These are phyloP conservation scores for Trichophyton equinum DNA, from an alignment of 2,329 filamentous ascomycete species.

Conservation along the genomic window DNA sequence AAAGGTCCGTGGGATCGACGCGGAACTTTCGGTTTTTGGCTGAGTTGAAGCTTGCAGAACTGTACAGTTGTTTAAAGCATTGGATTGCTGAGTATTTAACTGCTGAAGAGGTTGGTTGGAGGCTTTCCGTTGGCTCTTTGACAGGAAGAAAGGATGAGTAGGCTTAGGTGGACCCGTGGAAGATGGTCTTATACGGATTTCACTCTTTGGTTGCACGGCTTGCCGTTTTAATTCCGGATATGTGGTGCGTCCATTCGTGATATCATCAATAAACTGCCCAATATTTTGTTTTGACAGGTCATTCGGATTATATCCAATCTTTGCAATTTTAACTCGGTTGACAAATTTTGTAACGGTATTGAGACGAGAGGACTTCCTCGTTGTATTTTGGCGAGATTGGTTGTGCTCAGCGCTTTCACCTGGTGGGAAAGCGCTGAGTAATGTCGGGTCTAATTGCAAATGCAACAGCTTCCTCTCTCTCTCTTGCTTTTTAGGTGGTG, in stretches of 20 bases:
- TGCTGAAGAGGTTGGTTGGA: neutral
- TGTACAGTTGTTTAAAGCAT: neutral
- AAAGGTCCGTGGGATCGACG: neutral
- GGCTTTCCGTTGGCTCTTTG: constrained; percentile 30
- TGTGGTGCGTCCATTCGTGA: constrained; percentile 38
- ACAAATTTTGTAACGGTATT: neutral
- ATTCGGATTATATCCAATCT: constrained; percentile 48
- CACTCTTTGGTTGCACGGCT: neutral
- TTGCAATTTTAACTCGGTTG: constrained; percentile 9
- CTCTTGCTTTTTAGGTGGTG: neutral
- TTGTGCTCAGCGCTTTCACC: constrained; percentile 10
- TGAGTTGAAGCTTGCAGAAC: neutral
- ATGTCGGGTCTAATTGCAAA: constrained; percentile 32
- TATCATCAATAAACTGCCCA: constrained; percentile 50
- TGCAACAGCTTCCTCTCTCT: constrained; percentile 32
- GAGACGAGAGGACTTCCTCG: neutral
- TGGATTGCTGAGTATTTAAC: neutral
- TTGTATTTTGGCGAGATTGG: neutral
- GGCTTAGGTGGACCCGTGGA: constrained; percentile 26
- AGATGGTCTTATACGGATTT: constrained; percentile 13
- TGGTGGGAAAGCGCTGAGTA: constrained; percentile 28
- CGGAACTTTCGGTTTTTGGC: neutral
- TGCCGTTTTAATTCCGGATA: constrained; percentile 11
- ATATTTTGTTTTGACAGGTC: constrained; percentile 35
- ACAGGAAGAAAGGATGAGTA: constrained; percentile 58